Evolutionary conservation across 352 stramenopile species (phyloP).

Genomic region (Globisporangium solare): DNA sequence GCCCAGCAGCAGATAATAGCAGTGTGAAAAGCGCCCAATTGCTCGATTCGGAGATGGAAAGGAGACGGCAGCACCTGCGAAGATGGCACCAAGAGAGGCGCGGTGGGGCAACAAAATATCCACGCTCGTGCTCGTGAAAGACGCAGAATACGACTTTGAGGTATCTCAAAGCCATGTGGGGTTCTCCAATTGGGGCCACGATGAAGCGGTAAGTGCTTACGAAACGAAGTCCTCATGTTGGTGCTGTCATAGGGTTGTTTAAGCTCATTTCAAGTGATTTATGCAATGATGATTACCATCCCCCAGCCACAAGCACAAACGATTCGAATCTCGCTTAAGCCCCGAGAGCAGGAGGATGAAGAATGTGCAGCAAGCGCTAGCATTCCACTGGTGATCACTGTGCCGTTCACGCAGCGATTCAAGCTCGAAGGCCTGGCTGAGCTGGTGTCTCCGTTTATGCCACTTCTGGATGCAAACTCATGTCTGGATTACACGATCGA

Average conservation of each 20-base stretch:
- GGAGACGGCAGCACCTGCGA: slow-evolving; percentile 2
- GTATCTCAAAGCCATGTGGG: slow-evolving; percentile 11
- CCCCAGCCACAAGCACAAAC: neutral
- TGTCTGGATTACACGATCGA: slow-evolving; percentile 25
- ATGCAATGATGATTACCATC: no score
- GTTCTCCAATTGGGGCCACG: slow-evolving; percentile 19
- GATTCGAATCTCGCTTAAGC: slow-evolving; percentile 9
- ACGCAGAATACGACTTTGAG: slow-evolving; percentile 28
- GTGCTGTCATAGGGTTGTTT: no score
- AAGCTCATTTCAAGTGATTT: neutral
- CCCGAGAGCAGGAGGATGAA: neutral
- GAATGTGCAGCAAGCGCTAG: neutral
- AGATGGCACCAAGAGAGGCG: slow-evolving; percentile 1
- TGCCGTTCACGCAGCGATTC: slow-evolving; percentile 47
- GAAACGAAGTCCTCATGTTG: no score
- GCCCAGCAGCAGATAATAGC: neutral
- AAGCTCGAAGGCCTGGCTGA: slow-evolving; percentile 14
- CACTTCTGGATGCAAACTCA: slow-evolving; percentile 19
- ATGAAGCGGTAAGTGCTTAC: slow-evolving; percentile 7
- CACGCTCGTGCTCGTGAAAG: slow-evolving; percentile 27
- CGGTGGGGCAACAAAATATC: slow-evolving; percentile 8
- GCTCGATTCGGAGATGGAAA: neutral
- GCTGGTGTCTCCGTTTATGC: slow-evolving; percentile 14
- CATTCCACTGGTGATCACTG: slow-evolving; percentile 45
- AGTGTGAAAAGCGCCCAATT: neutral